Evolutionary conservation across 2,329 filamentous ascomycete genomes (phyloP).

Genomic region (Alternaria infectoria): DNA sequence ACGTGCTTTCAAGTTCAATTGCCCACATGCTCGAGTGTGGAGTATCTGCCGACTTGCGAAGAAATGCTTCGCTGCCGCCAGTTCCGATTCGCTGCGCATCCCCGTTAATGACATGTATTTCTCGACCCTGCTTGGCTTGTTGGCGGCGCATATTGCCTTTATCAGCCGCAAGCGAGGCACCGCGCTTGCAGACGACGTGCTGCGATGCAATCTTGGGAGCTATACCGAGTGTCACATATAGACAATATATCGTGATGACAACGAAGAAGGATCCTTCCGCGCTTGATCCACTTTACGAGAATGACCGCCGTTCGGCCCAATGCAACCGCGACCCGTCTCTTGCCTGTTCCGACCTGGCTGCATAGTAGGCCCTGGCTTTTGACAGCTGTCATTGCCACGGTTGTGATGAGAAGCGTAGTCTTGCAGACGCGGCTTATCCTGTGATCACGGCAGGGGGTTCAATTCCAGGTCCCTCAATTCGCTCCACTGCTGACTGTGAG

Average conservation of each 20-base stretch:
- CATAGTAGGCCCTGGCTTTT: slow-evolving; percentile 5
- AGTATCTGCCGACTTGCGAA: not conserved
- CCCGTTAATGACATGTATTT: not conserved
- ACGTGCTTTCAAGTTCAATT: not conserved
- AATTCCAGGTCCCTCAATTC: not conserved
- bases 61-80: not conserved
- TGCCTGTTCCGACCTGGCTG: slow-evolving; percentile 10
- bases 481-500: not conserved
- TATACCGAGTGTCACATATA: not conserved
- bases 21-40: not conserved
- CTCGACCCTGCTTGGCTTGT: not conserved
- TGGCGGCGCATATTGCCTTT: not conserved
- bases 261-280: slow-evolving; percentile 2
- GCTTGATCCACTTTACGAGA: not conserved
- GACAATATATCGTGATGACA: slow-evolving; percentile 2
- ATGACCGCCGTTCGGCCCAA: slow-evolving; percentile 7
- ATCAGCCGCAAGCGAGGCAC: not conserved
- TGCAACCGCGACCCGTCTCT: slow-evolving; percentile 10
- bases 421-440: slow-evolving; percentile 6
- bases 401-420: not conserved
- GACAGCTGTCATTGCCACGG: slow-evolving; percentile 14
- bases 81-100: slow-evolving; percentile 7
- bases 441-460: slow-evolving; percentile 1
- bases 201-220: not conserved
- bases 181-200: not conserved